Percentiles rank a stretch among this genome's conserved stretches.
Conservation (phyloP, 2,329 filamentous ascomycete species). For the Pestalotiopsis sp. region DNA sequence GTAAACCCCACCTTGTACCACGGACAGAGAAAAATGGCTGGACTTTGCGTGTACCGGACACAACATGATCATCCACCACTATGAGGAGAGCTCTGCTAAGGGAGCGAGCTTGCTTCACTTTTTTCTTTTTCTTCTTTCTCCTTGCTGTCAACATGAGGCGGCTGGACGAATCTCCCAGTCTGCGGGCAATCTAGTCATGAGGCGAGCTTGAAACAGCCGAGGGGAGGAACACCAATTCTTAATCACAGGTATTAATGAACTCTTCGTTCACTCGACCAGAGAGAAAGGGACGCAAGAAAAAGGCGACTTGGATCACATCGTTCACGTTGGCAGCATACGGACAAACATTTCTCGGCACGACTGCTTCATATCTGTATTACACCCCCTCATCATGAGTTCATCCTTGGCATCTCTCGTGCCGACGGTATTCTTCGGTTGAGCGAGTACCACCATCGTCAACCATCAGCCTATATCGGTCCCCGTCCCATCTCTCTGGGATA, state of each 20-base stretch:
- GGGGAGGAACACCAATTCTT: too few species aligned
- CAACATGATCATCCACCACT: not conserved
- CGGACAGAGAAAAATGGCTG: not conserved
- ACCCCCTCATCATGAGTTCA: not conserved
- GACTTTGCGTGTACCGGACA: not conserved
- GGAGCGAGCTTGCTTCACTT: too few species aligned
- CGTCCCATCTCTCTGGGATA: not conserved
- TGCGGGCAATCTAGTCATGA: too few species aligned
- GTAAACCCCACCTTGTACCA: slow-evolving; percentile 5
- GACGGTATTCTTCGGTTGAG: not conserved
- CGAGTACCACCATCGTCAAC: not conserved
- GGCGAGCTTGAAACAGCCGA: too few species aligned
- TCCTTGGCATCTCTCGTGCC: not conserved
- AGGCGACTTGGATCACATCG: not conserved
- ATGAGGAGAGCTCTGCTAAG: not conserved
- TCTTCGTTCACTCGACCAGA: too few species aligned
- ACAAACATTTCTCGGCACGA: not conserved
- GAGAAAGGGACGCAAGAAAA: too few species aligned
- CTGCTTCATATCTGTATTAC: not conserved
- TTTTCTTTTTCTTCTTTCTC: too few species aligned
- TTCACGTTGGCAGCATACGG: not conserved
- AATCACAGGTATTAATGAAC: too few species aligned
- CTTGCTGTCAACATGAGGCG: too few species aligned
- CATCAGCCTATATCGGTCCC: not conserved
- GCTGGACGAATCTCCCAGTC: too few species aligned